Evolutionary conservation across 140 eudicot genomes (phyloP).

Genomic region (Bidens hawaiensis): DNA sequence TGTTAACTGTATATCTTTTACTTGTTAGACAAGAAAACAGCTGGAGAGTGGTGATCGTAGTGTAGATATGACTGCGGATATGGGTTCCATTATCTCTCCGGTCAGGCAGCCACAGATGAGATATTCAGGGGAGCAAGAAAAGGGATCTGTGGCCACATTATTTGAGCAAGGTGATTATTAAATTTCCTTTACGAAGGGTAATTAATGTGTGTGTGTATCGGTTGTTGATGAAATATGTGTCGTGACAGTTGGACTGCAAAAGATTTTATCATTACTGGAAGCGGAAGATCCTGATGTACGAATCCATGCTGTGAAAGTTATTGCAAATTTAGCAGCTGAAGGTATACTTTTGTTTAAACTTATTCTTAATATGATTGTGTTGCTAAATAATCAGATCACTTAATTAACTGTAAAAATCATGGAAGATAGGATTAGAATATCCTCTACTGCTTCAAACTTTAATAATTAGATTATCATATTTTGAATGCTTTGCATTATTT

Average conservation of each 20-base stretch:
- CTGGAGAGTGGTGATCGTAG: constrained; percentile 46
- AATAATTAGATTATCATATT: neutral
- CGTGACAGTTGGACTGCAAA: constrained; percentile 77
- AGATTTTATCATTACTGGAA: constrained; percentile 76
- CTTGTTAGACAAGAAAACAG: constrained; percentile 69
- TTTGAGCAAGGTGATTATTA: constrained; percentile 76
- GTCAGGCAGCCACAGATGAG: constrained; percentile 50
- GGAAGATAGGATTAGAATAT: neutral
- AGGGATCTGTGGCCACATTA: constrained; percentile 68
- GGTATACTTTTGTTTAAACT: constrained; percentile 38
- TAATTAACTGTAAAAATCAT: neutral
- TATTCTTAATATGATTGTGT: neutral
- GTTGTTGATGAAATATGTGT: constrained; percentile 1
- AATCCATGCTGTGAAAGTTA: constrained; percentile 94
- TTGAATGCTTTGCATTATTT: neutral
- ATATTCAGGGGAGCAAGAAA: constrained; percentile 63
- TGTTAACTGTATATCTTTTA: constrained; percentile 5
- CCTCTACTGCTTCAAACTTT: neutral
- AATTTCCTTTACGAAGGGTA: neutral
- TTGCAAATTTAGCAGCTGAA: constrained; percentile 97
- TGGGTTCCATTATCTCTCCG: constrained; percentile 66
- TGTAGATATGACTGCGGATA: constrained; percentile 29
- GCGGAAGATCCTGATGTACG: constrained; percentile 90
- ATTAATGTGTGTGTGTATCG: neutral
- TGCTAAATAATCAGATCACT: neutral